Evolutionary conservation across 2,329 filamentous ascomycete species (phyloP), one percentile per base, ranked within the genome.

Genomic region (Esteya vermicola): DNA sequence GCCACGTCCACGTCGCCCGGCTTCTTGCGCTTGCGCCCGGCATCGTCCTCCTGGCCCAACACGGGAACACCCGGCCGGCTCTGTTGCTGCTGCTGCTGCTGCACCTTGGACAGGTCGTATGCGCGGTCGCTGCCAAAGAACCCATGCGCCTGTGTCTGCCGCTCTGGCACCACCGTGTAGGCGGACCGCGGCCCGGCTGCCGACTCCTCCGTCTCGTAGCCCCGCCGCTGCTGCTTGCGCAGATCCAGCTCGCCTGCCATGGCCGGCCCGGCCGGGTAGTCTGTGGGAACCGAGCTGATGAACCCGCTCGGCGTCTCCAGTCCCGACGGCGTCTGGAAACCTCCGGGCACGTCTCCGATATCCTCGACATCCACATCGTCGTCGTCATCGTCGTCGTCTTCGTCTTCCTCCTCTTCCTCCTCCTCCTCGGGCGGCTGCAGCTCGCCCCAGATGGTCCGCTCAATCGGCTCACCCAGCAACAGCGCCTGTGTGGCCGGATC

Each of bases 61-160:
- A 93, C 34, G 1, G 33, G 33, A 19, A 12, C 18, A 19, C 31
- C 72, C 25, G 7, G 50, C 51, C 40, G 48, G 57, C 19, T 19
- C 25, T 64, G 66, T 47, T 4, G 36, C 6, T 2, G 25, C 36
- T n/a, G 36, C 14, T n/a, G n/a, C n/a, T n/a, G n/a, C n/a, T n/a
- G 9, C 3, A 16, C 8, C 64, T 75, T 80, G 46, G 55, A 53
- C 19, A 98, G 71, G 60, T 98, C 88, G 61, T 98, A 98, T 14
- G 82, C 82, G 54, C 85, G 81, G 56, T 96, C 89, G 51, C 85
- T 88, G 50, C 91, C 91, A 56, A 98, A 96, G 73, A 98, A 96
- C 34, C 91, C 91, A 50, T 88, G 81, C 6, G 85, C 77, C 38
- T 81, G 77, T 19, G 88, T 80, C 54, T 89, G 80, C 43, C 83